Conservation (phyloP, 2,329 filamentous ascomycete genomes). For the Cryphonectria naterciae region DNA sequence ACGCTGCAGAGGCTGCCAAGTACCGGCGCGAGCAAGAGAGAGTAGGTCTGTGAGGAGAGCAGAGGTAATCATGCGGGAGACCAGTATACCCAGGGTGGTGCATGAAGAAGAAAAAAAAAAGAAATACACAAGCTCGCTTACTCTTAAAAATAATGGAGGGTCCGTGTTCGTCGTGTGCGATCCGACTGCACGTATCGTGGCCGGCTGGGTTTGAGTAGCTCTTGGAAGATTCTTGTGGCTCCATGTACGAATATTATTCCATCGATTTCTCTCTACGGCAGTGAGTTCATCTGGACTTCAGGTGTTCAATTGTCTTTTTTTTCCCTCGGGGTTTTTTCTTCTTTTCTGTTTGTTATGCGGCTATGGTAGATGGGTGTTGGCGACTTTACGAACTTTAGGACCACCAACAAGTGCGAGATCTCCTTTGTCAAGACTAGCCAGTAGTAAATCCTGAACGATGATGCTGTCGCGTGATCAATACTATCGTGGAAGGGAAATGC, state of each 20-base stretch:
- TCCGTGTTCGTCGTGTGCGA: background rate
- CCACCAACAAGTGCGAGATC: constrained; percentile 14
- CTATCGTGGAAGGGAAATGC: background rate
- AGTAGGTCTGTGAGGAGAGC: background rate
- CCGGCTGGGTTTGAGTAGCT: constrained; percentile 11
- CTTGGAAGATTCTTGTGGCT: background rate
- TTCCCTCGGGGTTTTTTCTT: background rate
- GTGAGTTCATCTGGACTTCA: constrained; percentile 8
- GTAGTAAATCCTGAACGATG: background rate
- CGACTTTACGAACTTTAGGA: constrained; percentile 13
- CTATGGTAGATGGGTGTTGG: constrained; percentile 16
- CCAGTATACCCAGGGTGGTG: constrained; percentile 4
- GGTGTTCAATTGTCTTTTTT: background rate
- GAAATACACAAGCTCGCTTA: background rate
- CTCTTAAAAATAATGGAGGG: background rate
- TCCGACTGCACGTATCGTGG: constrained; percentile 10
- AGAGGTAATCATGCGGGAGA: background rate
- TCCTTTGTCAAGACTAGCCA: constrained; percentile 1
- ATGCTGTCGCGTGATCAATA: background rate
- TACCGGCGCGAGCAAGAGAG: constrained; percentile 38
- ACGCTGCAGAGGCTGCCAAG: constrained; percentile 36
- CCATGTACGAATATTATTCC: constrained; percentile 23
- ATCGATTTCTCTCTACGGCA: constrained; percentile 17
- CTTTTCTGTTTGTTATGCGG: background rate
- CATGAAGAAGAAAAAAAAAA: background rate